Evolutionary conservation across 139 green algal genomes (phyloP).

Genomic region (Chlamydomonas schloesseri): DNA sequence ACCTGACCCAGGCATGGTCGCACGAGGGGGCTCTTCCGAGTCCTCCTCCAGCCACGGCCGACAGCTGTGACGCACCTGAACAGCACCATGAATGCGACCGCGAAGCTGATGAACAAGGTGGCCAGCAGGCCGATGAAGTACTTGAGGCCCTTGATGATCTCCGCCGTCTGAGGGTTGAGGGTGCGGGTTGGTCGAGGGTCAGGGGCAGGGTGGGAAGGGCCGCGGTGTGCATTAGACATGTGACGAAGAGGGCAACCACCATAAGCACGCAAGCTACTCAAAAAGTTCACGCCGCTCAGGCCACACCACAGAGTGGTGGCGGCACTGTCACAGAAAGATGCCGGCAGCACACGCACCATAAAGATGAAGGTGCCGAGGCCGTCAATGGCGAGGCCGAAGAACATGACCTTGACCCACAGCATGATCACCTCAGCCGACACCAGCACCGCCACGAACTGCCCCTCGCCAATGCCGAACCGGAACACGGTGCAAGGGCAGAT

Average conservation of each 20-base stretch:
- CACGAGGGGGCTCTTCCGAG: no score
- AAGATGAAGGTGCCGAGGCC: slow-evolving; percentile 62
- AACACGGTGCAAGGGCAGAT: slow-evolving; percentile 47
- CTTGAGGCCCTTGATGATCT: slow-evolving; percentile 61
- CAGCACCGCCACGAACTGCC: slow-evolving; percentile 10
- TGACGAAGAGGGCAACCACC: no score
- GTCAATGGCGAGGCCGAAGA: slow-evolving; percentile 58
- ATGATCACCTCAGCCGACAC: slow-evolving; percentile 49
- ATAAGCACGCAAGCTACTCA: no score
- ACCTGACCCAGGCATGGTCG: no score
- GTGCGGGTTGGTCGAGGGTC: no score
- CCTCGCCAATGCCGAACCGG: slow-evolving; percentile 4
- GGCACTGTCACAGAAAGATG: no score
- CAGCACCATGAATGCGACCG: slow-evolving; percentile 57
- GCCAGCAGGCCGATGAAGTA: slow-evolving; percentile 61
- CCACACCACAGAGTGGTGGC: no score
- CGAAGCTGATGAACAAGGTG: slow-evolving; percentile 55
- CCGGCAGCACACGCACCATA: slow-evolving; percentile 27
- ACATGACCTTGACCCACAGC: slow-evolving; percentile 58
- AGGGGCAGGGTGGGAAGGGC: no score
- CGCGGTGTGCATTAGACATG: no score
- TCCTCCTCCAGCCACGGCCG: no score
- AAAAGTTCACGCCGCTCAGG: no score
- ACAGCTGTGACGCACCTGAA: slow-evolving; percentile 51
- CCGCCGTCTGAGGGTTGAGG: slow-evolving; percentile 10